Conservation (phyloP, 1,284 basidiomycete genomes). For the Trichosporon sp. region DNA sequence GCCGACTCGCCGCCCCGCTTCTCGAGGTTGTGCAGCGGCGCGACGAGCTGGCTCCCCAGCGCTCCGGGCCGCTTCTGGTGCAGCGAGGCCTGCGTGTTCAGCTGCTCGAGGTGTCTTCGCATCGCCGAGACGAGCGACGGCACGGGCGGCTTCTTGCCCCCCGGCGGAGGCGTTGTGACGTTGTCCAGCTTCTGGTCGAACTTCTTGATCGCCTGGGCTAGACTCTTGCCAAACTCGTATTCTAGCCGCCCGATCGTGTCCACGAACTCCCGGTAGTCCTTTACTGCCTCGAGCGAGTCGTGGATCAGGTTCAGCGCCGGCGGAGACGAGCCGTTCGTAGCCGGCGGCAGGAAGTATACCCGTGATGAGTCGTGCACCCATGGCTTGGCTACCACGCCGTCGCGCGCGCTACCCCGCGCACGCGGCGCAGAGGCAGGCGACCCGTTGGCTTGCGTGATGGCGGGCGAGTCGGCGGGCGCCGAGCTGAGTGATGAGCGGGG, state of each 20-base stretch:
- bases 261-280: constrained; percentile 23
- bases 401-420: not conserved
- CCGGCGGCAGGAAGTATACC: constrained; percentile 18
- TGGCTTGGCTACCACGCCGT: not conserved
- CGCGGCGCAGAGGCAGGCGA: not conserved
- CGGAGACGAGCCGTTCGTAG: not conserved
- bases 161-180: constrained; percentile 1
- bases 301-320: constrained; percentile 9
- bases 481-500: not conserved
- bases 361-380: constrained; percentile 18
- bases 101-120: constrained; percentile 13
- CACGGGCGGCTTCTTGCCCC: constrained; percentile 10
- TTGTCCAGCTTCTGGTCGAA: constrained; percentile 16
- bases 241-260: constrained; percentile 20
- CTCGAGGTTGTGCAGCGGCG: constrained; percentile 17
- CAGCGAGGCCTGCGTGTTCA: constrained; percentile 13
- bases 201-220: constrained; percentile 17
- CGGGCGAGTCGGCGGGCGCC: not conserved
- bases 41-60: constrained; percentile 14
- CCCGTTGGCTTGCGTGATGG: not conserved
- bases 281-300: constrained; percentile 18
- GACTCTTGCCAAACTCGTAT: constrained; percentile 16
- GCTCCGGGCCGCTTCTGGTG: constrained; percentile 16
- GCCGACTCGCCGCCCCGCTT: constrained; percentile 13
- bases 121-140: constrained; percentile 13